Conservation (phyloP, 2,329 filamentous ascomycete genomes). For the Colletotrichum agaves region DNA sequence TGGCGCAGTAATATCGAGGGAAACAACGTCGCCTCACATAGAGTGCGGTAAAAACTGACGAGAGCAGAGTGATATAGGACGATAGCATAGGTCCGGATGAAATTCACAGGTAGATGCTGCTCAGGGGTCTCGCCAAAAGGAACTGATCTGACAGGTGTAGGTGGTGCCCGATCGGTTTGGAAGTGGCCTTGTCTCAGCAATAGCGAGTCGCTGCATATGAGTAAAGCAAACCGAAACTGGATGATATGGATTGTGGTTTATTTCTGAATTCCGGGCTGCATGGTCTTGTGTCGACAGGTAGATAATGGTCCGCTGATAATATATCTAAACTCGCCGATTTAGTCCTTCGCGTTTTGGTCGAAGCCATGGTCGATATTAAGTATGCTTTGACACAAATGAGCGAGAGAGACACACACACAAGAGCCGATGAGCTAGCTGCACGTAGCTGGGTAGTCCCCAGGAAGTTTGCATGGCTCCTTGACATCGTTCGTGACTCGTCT, state of each 20-base stretch:
- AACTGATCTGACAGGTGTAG: not conserved
- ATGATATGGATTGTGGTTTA: constrained; percentile 1
- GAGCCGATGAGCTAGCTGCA: not conserved
- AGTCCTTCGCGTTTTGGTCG: not conserved
- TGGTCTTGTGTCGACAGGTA: not conserved
- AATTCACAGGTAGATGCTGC: not conserved
- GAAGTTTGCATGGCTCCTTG: constrained; percentile 10
- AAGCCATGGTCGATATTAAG: not conserved
- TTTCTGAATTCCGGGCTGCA: not conserved
- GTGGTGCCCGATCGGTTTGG: not conserved
- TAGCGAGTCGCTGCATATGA: not conserved
- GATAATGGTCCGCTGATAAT: constrained; percentile 3
- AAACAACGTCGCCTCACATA: not conserved
- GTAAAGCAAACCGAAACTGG: not conserved
- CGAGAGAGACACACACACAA: not conserved
- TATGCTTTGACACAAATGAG: not conserved
- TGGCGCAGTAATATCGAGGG: not conserved
- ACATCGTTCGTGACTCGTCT: constrained; percentile 32
- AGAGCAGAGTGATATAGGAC: not conserved
- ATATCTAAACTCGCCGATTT: not conserved
- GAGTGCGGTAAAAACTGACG: not conserved
- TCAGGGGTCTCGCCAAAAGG: constrained; percentile 15
- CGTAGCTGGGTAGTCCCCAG: constrained; percentile 11
- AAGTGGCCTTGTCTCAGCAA: not conserved
- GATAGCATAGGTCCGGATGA: constrained; percentile 8